These are phyloP conservation scores for Aspergillus biplanus DNA, from an alignment of 495 filamentous ascomycete species.

Conservation along the genomic window DNA sequence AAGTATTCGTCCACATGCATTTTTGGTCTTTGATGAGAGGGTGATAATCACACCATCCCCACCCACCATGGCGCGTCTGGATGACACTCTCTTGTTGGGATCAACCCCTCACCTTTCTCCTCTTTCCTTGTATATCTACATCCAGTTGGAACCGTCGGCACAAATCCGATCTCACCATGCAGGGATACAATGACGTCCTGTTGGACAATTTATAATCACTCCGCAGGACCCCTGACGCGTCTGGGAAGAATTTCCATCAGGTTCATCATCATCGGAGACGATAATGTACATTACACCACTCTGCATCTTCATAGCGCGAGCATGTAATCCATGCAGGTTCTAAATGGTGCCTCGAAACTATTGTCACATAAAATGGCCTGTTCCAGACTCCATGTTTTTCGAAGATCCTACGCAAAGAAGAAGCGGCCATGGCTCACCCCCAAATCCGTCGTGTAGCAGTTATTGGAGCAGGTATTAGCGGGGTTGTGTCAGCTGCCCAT, in stretches of 20 bases:
- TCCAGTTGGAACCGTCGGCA: constrained; percentile 3
- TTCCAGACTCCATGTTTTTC: background rate
- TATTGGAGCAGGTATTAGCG: constrained; percentile 72
- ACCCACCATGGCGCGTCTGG: constrained; percentile 27
- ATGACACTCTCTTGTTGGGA: background rate
- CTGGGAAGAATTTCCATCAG: background rate
- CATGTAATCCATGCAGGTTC: background rate
- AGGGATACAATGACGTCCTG: constrained; percentile 25
- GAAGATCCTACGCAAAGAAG: background rate
- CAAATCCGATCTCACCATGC: constrained; percentile 24
- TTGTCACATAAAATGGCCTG: background rate
- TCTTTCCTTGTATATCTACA: constrained; percentile 21
- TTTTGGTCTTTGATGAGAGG: background rate
- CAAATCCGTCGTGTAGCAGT: constrained; percentile 57
- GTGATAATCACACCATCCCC: constrained; percentile 45
- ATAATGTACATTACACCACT: constrained; percentile 15
- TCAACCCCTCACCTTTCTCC: constrained; percentile 7
- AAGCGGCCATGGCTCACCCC: constrained; percentile 27
- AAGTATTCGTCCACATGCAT: background rate
- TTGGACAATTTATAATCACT: constrained; percentile 21
- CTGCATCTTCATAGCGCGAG: constrained; percentile 3
- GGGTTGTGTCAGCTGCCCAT: constrained; percentile 65
- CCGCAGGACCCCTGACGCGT: background rate
- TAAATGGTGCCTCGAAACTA: background rate
- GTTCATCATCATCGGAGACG: background rate